Evolutionary conservation across 225 moss, liverwort and hornwort species (phyloP).

Genomic region (Pseudisothecium myosuroides): DNA sequence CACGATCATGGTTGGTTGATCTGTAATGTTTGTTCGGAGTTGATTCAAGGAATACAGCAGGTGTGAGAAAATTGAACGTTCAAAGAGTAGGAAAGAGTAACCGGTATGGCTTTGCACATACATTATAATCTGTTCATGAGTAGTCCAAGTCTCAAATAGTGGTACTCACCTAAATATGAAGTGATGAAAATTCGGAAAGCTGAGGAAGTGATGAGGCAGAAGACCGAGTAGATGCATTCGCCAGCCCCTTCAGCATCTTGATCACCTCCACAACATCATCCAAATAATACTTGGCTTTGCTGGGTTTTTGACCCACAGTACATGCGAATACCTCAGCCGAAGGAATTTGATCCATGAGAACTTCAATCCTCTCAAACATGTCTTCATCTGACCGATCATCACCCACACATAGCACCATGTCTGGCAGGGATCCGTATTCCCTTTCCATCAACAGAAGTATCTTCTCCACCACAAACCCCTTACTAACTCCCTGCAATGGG

Average conservation of each 20-base stretch:
- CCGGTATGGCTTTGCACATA: not conserved
- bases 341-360: slow-evolving; percentile 45
- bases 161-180: slow-evolving; percentile 68
- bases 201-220: slow-evolving; percentile 48
- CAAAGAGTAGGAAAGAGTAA: not conserved
- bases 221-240: slow-evolving; percentile 56
- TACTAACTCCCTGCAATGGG: slow-evolving; percentile 72
- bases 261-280: slow-evolving; percentile 80
- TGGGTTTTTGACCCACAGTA: slow-evolving; percentile 90
- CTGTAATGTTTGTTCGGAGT: not conserved
- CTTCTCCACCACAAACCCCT: slow-evolving; percentile 69
- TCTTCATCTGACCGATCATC: slow-evolving; percentile 91
- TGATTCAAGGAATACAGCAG: not conserved
- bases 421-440: slow-evolving; percentile 46
- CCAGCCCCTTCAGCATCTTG: slow-evolving; percentile 73
- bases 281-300: slow-evolving; percentile 86
- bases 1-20: not conserved
- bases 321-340: slow-evolving; percentile 76
- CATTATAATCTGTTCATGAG: not conserved
- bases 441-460: slow-evolving; percentile 49
- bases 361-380: slow-evolving; percentile 77
- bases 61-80: not conserved
- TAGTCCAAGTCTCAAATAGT: not conserved
- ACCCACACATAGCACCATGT: slow-evolving; percentile 76
- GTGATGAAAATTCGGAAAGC: slow-evolving; percentile 64